A percentile compares a stretch with the other conserved stretches of the same genome.
These are phyloP conservation scores for Martiniozyma abietophila DNA, from an alignment of 805 yeast species.

Conservation along the genomic window DNA sequence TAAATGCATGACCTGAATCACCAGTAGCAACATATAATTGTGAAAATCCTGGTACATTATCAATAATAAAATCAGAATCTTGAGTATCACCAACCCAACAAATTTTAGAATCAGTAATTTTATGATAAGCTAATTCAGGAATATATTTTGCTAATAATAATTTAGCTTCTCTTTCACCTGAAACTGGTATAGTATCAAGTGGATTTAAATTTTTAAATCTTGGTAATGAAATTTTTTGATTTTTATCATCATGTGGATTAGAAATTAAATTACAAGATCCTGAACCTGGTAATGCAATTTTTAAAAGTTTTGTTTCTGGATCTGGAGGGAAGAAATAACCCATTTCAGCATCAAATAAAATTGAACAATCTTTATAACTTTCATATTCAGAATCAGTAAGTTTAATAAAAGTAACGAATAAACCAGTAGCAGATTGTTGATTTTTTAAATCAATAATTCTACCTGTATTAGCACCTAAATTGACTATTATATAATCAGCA, in stretches of 20 bases:
- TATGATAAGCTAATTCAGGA: slow-evolving; percentile 33
- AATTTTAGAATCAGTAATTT: slow-evolving; percentile 18
- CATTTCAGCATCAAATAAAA: slow-evolving; percentile 35
- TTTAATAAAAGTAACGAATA: slow-evolving; percentile 31
- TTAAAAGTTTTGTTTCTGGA: slow-evolving; percentile 27
- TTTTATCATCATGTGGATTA: slow-evolving; percentile 12
- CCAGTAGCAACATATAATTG: slow-evolving; percentile 33
- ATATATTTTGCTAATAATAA: slow-evolving; percentile 25
- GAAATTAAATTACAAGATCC: slow-evolving; percentile 23
- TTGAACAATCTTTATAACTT: slow-evolving; percentile 31
- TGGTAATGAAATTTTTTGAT: slow-evolving; percentile 28
- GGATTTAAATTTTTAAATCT: slow-evolving; percentile 27
- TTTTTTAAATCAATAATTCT: slow-evolving; percentile 24
- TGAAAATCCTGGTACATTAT: slow-evolving; percentile 23
- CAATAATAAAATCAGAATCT: slow-evolving; percentile 31
- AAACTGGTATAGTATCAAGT: slow-evolving; percentile 30
- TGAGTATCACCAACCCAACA: slow-evolving; percentile 32
- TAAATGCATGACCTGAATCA: slow-evolving; percentile 37
- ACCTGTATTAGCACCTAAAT: slow-evolving; percentile 34
- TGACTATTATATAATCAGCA: slow-evolving; percentile 29
- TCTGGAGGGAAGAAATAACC: slow-evolving; percentile 47
- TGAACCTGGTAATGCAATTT: slow-evolving; percentile 31
- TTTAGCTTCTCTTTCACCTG: slow-evolving; percentile 25
- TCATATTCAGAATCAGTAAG: slow-evolving; percentile 30
- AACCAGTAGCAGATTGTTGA: slow-evolving; percentile 32